Percentiles rank a stretch among this genome's conserved stretches.
Conservation (phyloP, 306 rosid genomes). For the Prunus mira region DNA sequence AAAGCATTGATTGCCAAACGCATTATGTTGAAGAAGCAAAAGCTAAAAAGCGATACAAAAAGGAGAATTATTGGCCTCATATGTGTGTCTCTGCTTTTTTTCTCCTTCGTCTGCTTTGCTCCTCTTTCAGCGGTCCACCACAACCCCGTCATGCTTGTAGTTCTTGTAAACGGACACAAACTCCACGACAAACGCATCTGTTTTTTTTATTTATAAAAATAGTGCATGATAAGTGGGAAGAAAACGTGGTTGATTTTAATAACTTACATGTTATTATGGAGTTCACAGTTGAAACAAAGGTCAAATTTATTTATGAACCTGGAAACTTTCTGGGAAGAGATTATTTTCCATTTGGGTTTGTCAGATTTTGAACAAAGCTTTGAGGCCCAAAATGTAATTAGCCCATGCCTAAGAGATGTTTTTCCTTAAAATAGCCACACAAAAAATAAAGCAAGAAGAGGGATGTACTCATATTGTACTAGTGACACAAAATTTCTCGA, state of each 20-base stretch:
- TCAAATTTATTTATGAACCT: too few species aligned
- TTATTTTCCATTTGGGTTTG: too few species aligned
- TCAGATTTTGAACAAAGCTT: too few species aligned
- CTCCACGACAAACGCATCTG: not conserved
- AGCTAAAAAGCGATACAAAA: not conserved
- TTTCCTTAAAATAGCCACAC: too few species aligned
- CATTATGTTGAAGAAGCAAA: not conserved
- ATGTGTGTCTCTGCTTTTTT: too few species aligned
- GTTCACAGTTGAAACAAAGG: too few species aligned
- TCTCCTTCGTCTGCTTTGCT: not conserved
- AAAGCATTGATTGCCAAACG: not conserved
- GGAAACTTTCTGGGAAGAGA: too few species aligned
- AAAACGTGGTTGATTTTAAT: not conserved
- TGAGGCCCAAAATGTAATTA: not conserved
- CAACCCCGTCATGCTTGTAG: not conserved
- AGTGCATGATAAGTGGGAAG: not conserved
- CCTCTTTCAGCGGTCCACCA: conserved; percentile 13
- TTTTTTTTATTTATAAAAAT: too few species aligned
- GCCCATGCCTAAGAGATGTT: too few species aligned
- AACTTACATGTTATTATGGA: not conserved
- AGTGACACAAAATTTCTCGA: too few species aligned
- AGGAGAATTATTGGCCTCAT: not conserved
- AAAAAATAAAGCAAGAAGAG: too few species aligned
- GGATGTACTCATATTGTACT: too few species aligned
- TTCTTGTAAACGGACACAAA: not conserved